Conservation (phyloP, 306 rosid species). For the Acmispon strigosus region DNA sequence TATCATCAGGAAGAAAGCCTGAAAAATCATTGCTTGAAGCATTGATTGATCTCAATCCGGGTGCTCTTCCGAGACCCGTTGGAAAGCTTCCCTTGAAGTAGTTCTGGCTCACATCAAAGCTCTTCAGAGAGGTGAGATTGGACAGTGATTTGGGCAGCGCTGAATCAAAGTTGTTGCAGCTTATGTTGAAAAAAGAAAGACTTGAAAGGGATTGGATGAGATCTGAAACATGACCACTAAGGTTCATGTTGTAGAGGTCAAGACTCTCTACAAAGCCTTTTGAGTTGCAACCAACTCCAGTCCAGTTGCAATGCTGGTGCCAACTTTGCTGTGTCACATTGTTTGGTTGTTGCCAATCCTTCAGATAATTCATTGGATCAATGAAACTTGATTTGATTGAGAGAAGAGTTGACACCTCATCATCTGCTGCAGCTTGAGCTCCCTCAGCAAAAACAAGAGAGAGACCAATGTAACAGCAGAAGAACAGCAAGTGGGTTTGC, state of each 20-base stretch:
- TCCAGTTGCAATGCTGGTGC: constrained; percentile 63
- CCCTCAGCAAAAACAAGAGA: constrained; percentile 39
- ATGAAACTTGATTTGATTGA: constrained; percentile 49
- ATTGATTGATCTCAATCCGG: constrained; percentile 47
- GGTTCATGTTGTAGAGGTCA: constrained; percentile 76
- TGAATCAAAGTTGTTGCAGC: constrained; percentile 54
- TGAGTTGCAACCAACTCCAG: constrained; percentile 66
- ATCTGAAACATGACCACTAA: constrained; percentile 59
- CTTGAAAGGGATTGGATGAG: constrained; percentile 46
- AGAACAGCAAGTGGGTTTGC: constrained; percentile 38
- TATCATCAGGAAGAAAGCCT: constrained; percentile 71
- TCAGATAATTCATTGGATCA: constrained; percentile 48
- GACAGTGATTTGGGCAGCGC: constrained; percentile 48
- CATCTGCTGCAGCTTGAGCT: constrained; percentile 29
- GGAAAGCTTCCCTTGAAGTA: constrained; percentile 70
- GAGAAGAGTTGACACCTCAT: constrained; percentile 49
- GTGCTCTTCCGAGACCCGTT: constrained; percentile 52
- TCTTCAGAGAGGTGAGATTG: constrained; percentile 47
- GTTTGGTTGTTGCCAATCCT: constrained; percentile 51
- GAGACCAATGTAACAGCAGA: constrained; percentile 45
- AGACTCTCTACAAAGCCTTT: constrained; percentile 52
- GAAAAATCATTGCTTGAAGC: constrained; percentile 76
- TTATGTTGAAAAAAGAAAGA: constrained; percentile 49
- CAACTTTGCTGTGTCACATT: constrained; percentile 17
- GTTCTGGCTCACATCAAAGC: constrained; percentile 82